phyloP scores from a whole-genome alignment of 129 eudicot genomes.

The Lactuca saligna region DNA sequence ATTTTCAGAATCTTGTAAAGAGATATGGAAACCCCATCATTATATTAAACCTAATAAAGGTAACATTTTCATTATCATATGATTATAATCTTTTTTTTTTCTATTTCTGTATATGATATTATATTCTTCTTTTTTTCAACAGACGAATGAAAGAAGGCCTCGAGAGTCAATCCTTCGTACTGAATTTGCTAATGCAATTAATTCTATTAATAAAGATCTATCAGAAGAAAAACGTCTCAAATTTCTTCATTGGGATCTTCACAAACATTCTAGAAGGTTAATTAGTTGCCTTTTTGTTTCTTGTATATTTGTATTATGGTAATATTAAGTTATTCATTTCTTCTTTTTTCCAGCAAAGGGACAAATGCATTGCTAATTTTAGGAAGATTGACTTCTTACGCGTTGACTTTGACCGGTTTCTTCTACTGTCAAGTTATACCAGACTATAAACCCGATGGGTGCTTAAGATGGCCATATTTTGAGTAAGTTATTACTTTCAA shows the following conservation, averaged over 20 bases:
- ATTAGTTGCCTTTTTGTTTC: conserved; percentile 4
- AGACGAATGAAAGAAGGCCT: conserved; percentile 63
- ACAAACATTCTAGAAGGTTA: conserved; percentile 74
- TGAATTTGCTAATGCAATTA: conserved; percentile 72
- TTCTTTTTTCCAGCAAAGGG: conserved; percentile 54
- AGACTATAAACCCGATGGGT: conserved; percentile 41
- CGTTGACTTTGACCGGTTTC: conserved; percentile 61
- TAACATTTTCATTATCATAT: conserved; percentile 15
- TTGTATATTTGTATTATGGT: background rate
- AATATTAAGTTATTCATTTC: background rate
- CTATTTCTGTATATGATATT: background rate
- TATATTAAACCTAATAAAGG: conserved; percentile 75
- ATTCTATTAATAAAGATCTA: conserved; percentile 52
- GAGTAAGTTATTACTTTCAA: conserved; percentile 43
- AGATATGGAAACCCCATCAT: conserved; percentile 88
- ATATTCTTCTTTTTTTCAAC: conserved; percentile 20
- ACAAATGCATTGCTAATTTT: conserved; percentile 53
- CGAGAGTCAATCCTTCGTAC: conserved; percentile 72
- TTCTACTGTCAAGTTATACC: conserved; percentile 57
- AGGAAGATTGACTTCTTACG: conserved; percentile 59
- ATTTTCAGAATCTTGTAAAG: conserved; percentile 65
- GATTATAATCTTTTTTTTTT: background rate
- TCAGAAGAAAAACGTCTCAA: conserved; percentile 59
- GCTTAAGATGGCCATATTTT: conserved; percentile 39
- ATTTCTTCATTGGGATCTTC: conserved; percentile 77